Percentiles rank a stretch among this genome's conserved stretches.
Conservation (phyloP, 2,329 filamentous ascomycete genomes). For the Aspergillus pseudonomiae region DNA sequence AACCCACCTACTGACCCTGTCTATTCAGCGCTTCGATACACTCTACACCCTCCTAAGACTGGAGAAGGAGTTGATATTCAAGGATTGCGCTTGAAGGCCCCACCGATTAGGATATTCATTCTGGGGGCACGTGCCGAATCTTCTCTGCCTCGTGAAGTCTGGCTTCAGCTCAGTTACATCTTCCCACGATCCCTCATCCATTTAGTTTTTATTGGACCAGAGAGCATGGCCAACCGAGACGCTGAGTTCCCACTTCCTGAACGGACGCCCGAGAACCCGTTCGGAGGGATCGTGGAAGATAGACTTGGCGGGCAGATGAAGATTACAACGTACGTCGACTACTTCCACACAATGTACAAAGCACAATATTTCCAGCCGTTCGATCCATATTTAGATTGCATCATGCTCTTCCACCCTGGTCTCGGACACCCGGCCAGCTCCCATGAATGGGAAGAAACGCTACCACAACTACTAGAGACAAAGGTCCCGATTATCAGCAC, state of each 20-base stretch:
- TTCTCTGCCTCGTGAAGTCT: constrained; percentile 88
- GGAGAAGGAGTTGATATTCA: constrained; percentile 76
- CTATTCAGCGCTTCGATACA: constrained; percentile 79
- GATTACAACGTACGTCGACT: constrained; percentile 96
- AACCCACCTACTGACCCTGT: constrained; percentile 3
- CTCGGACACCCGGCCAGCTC: constrained; percentile 90
- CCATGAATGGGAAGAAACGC: constrained; percentile 90
- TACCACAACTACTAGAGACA: constrained; percentile 88
- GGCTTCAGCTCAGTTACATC: constrained; percentile 90
- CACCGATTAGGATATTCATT: constrained; percentile 88
- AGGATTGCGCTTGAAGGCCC: constrained; percentile 79
- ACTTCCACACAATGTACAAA: constrained; percentile 95
- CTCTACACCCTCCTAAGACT: constrained; percentile 80
- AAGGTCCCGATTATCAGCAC: constrained; percentile 94
- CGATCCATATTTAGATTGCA: constrained; percentile 97
- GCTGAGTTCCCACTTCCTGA: constrained; percentile 88
- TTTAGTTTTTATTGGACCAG: constrained; percentile 90
- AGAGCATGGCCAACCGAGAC: constrained; percentile 93
- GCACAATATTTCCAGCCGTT: constrained; percentile 90
- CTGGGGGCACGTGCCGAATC: constrained; percentile 96
- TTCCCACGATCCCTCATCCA: constrained; percentile 93
- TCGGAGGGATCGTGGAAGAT: constrained; percentile 91
- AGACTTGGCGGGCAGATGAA: constrained; percentile 87
- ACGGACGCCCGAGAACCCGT: constrained; percentile 83
- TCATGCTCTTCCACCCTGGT: constrained; percentile 95